phyloP scores from a whole-genome alignment of 2,329 filamentous ascomycete species.

The Colletotrichum kahawae region DNA sequence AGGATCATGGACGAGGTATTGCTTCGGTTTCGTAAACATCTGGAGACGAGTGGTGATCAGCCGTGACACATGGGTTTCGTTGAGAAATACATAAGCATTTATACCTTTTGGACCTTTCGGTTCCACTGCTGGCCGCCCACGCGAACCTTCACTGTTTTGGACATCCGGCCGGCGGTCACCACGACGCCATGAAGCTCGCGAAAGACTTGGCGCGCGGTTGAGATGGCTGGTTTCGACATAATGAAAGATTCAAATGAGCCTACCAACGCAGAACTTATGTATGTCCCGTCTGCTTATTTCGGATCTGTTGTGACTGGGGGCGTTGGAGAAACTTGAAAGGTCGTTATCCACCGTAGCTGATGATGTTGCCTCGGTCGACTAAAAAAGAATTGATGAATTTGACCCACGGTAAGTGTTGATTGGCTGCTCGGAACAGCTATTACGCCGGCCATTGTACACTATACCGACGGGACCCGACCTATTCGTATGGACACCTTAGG shows the following conservation, averaged over 20 bases:
- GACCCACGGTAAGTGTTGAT: not conserved
- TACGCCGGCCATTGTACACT: not conserved
- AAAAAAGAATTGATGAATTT: not conserved
- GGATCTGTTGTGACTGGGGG: not conserved
- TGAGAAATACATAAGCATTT: not conserved
- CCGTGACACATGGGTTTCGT: not conserved
- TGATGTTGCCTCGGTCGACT: not conserved
- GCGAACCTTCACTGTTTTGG: conserved; percentile 79
- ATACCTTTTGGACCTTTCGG: conserved; percentile 25
- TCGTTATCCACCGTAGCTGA: not conserved
- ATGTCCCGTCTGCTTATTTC: not conserved
- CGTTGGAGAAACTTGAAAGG: not conserved
- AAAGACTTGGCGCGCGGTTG: conserved; percentile 47
- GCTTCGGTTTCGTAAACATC: conserved; percentile 68
- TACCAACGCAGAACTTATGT: not conserved
- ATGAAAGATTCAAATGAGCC: not conserved
- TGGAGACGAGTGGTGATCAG: conserved; percentile 32
- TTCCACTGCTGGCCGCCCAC: conserved; percentile 77
- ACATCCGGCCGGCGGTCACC: conserved; percentile 78
- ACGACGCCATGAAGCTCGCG: conserved; percentile 71
- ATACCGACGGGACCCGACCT: too few species aligned
- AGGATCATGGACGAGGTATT: conserved; percentile 80
- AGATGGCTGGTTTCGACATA: conserved; percentile 41
- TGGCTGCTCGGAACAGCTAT: not conserved
- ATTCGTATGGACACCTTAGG: not conserved